Evolutionary conservation across 106 monocot genomes (phyloP), one percentile per base, ranked within the genome.

Genomic region (Alisma plantagoaquatica): DNA sequence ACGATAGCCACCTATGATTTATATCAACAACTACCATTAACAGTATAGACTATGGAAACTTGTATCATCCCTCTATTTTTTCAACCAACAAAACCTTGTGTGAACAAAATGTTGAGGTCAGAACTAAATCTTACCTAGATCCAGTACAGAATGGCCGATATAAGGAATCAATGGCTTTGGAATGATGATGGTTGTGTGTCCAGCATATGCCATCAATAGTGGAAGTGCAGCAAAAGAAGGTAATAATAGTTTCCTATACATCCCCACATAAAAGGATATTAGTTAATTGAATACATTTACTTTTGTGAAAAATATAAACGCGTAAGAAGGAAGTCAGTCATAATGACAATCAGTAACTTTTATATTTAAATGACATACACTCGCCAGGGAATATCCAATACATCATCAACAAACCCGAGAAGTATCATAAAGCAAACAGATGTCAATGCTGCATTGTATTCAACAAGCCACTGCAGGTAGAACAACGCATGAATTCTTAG

Each of bases 351-450:
- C n/a, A n/a, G n/a, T n/a, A n/a, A n/a, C n/a, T n/a, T n/a, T n/a
- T n/a, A n/a, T n/a, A n/a, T n/a, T n/a, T n/a, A n/a, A n/a, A n/a
- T n/a, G 29, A 15, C 83, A 20, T 84, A 96, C 89, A 89, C 67
- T 89, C 96, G 78, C 96, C 89, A 96, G 50, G 89, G 89, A 51
- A 96, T 29, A 62, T 96, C 89, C n/a, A 89, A 75, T 31, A 96
- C 96, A 77, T 96, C 96, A 79, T 96, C 96, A 38, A 96, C 76
- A 74, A 96, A 96, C 54, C 96, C 89, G 69, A 96, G 96, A 43
- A 89, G 69, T 59, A 81, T 75, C 89, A 96, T 96, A 60, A 96
- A 96, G 69, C 89, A 96, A 20, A 96, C 75, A 62, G 81, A 96
- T 57, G 78, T 76, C 46, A 89, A 66, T 59, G 96, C 89, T 43